These are phyloP conservation scores for Ciborinia camelliae DNA, from an alignment of 2,329 filamentous ascomycete species.

Conservation along the genomic window DNA sequence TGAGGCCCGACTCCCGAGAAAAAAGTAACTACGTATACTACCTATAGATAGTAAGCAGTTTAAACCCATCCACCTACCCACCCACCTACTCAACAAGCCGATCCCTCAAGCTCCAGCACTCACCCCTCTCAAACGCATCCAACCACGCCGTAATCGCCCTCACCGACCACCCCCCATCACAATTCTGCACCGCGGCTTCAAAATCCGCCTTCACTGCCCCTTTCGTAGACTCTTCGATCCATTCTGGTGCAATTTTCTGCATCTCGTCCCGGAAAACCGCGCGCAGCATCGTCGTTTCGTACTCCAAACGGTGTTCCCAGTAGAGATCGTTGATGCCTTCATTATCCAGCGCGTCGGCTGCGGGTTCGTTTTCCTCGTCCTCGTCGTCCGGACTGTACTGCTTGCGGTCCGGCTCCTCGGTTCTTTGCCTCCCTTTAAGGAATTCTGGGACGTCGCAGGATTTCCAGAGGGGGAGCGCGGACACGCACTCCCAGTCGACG, in stretches of 20 bases:
- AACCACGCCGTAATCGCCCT: constrained; percentile 19
- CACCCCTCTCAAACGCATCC: constrained; percentile 16
- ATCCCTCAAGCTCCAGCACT: constrained; percentile 18
- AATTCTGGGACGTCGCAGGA: constrained; percentile 39
- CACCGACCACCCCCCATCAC: constrained; percentile 15
- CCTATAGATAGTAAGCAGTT: too few relatives aligned
- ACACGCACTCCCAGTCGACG: constrained; percentile 46
- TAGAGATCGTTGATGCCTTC: constrained; percentile 42
- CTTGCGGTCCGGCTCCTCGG: constrained; percentile 34
- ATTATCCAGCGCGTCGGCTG: constrained; percentile 36
- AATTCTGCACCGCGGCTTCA: constrained; percentile 25
- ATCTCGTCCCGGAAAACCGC: constrained; percentile 39
- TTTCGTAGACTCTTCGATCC: constrained; percentile 23
- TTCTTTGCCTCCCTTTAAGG: constrained; percentile 33
- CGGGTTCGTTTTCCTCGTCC: constrained; percentile 22
- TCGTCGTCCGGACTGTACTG: constrained; percentile 13
- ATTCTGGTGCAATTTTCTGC: constrained; percentile 29
- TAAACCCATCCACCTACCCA: too few relatives aligned
- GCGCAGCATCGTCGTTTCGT: constrained; percentile 41
- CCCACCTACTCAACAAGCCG: constrained; percentile 17
- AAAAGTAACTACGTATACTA: too few relatives aligned
- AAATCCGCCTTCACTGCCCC: constrained; percentile 39
- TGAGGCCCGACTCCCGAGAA: too few relatives aligned
- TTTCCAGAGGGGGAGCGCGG: constrained; percentile 42
- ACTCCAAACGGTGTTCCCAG: constrained; percentile 42